Base-by-base conservation (phyloP, 805 yeast species). In the Metschnikowia aberdeeniae region DNA sequence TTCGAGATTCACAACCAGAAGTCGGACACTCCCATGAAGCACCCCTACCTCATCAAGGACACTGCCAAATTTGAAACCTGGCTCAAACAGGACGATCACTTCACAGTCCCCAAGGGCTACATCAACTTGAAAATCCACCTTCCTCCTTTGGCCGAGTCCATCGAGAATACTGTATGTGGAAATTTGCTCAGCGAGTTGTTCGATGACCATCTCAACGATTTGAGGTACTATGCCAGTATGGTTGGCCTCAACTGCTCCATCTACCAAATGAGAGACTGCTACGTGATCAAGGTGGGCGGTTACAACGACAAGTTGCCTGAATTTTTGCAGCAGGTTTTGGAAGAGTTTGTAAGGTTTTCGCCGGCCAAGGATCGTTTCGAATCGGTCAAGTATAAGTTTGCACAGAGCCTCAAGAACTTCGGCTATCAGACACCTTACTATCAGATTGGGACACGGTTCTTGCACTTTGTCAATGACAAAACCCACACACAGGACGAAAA, bases 11-110 rank as follows among this genome's bases (percentile, higher is more conserved):
- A 72, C 32, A 75, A 73, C 46, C 56, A 67, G 20, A 65, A 63
- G 30, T 42, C 58, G 5, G 60, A 58, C 9, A 26, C 27, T 1
- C 76, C 80, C 3, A 56, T 69, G 37, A 72, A 72, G 26, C 78
- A 77, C 49, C 97, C 97, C 1, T 69, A 70, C 31, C 68, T 89
- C 34, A 66, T 93, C 44, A 61, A 75, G 47, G 72, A 76, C 37
- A 72, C 75, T 37, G 64, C 74, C 11, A 72, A 72, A 39, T 64
- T 73, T 32, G 82, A 81, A 54, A 67, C 87, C 31, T 92, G 98
- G 98, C 87, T 73, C 63, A 92, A 92, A 62, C 84, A 84, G 55
- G 96, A 92, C 67, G 96, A 92, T 54, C 80, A 83, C 41, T 86
- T 92, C 60, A 80, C 85, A 72, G 86, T 87, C 13, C 99, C 98